Evolutionary conservation across 1,139 yeast genomes (phyloP), one percentile per base, ranked within the genome.

Genomic region (Saccharomyces hybrid): DNA sequence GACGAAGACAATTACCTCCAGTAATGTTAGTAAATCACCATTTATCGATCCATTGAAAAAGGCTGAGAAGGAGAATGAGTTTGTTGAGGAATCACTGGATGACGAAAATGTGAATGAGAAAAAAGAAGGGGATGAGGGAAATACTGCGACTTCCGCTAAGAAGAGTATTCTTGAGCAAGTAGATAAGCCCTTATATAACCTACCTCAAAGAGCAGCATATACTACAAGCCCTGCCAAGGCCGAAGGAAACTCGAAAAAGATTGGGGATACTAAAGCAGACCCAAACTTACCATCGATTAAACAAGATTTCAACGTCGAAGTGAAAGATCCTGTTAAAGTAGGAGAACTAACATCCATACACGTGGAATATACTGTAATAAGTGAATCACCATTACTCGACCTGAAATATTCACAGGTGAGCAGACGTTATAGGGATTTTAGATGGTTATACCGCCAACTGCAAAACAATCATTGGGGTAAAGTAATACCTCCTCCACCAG

Each of bases 401-500:
- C 44, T 38, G 14, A 19, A 38, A 38, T 38, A 38, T 38, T 64
- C 75, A 53, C 64, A 72, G 19, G 96, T 88, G 0, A 78, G 87
- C 4, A 77, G 97, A 65, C 78, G 97, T 59, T 89, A 89, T 69
- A 80, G 83, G 57, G 97, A 89, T 68, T 89, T 89, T 71, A 75
- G 86, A 60, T 75, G 98, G 98, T 77, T 93, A 28, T 91, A 89
- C 70, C 89, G 89, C 62, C 97, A 93, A 63, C 75, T 93, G 34
- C 89, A 88, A 65, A 81, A 81, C 60, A 88, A 86, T 63, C 90
- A 93, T 66, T 96, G 96, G 31, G 99, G 99, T 0, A 77, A 80
- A 56, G 86, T 95, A 47, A 84, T 95, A 28, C 99, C 99, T 0
- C 97, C 99, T 0, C 98, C 99, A 9, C 99, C 99, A 1, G 88